Evolutionary conservation across 1,284 basidiomycete genomes (phyloP), one percentile per base, ranked within the genome.

Genomic region (Sporisorium sorghi): DNA sequence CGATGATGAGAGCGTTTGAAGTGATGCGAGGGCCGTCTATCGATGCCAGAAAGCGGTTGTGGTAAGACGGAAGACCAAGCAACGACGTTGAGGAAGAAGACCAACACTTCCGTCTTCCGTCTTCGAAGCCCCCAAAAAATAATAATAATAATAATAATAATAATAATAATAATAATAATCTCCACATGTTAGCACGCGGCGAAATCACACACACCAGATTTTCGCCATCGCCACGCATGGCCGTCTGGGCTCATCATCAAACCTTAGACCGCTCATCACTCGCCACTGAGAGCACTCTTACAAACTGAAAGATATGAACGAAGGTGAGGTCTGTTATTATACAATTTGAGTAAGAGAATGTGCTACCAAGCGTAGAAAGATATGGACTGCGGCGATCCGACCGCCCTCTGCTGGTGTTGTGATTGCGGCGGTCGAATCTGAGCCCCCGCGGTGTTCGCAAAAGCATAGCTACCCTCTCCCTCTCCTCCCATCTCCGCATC

Each of bases 301-400:
- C 6, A n/a, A 15, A 8, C 43, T 44, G 15, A 28, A 7, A 44
- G 14, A 14, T n/a, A n/a, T n/a, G n/a, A n/a, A n/a, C n/a, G n/a
- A n/a, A n/a, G n/a, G n/a, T n/a, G n/a, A n/a, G n/a, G n/a, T n/a
- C n/a, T n/a, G n/a, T n/a, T 44, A 21, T 24, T 6, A 43, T 24
- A 43, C 23, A 33, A 23, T 8, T 3, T 43, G 19, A 19, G 14
- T 11, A 33, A 10, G 53, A n/a, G n/a, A 4, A 4, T 19, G 14
- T 15, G n/a, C 46, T 70, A 70, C 67, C 67, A 70, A 49, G 67
- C 67, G 40, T 64, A 70, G 28, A 70, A 70, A 39, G 67, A 60
- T 2, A 70, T 70, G 2, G 67, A 64, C 35, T 60, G 67, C 0
- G 60, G 33, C 6, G 67, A 64, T 3, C 10, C 28, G 1, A 49